Base-by-base conservation (phyloP, 108 stramenopile species). In the Cyclostephanos tholiformis region DNA sequence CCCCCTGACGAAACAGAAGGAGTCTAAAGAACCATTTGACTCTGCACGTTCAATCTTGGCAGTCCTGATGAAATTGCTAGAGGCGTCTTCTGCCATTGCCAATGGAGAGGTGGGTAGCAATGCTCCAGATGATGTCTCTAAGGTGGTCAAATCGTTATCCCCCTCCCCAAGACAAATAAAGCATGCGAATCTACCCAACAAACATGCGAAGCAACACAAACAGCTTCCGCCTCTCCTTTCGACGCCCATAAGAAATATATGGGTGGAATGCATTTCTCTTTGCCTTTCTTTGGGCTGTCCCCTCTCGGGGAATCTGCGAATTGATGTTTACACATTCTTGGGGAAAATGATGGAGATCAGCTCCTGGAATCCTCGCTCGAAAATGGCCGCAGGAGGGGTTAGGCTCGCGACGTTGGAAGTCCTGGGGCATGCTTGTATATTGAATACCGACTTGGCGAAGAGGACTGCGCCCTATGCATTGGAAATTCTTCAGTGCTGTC, bases 21-120 rank as follows among this genome's bases (percentile, higher is more conserved):
- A 53, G 30, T 20, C 50, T 5, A 39, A 49, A 50, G 76, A 77
- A 58, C 91, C 87, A 16, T 74, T 91, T 46, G 76, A 78, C 6
- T 83, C 94, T 10, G 91, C 94, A 41, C 90, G 90, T 8, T 92
- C 91, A 3, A 68, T 95, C 14, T 71, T 92, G 41, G 90, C 94
- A 0, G 88, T 92, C 2, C 69, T 95, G 61, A 84, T 91, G 83
- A 95, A 95, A 78, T 62, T 95, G 30, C 74, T 95, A 13, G 90
- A 90, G 20, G 76, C 89, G 41, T 87, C 88, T n/a, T 82, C 80
- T 29, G 76, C 79, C 27, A 12, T 83, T 67, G 69, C 79, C 27
- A 68, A 61, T 5, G 74, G 69, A 41, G 73, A 61, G 55, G 67
- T 26, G 13, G 36, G 51, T 17, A 50, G 1, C 65, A 65, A 49